Evolutionary conservation across 1,139 yeast genomes (phyloP), one percentile per base, ranked within the genome.

Genomic region (Yamadazyma blattariae): DNA sequence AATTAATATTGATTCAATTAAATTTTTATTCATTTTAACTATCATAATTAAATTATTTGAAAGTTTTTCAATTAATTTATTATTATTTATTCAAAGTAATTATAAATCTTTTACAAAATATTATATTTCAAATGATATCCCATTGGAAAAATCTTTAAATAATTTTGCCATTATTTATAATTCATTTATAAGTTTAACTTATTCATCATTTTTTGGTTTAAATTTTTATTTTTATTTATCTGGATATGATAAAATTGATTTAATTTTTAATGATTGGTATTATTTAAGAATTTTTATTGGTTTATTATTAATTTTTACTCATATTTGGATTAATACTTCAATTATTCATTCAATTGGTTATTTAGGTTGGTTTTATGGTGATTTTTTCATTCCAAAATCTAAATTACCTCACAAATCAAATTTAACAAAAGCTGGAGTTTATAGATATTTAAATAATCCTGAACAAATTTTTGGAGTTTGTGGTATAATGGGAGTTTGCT

Each of bases 351-450:
- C 87, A 44, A 78, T 86, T 46, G 94, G 94, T 4, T 85, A 83
- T 44, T 85, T 82, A 57, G 95, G 95, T 12, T 86, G 95, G 95
- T 86, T 85, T 52, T 86, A 83, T 54, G 95, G 96, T 39, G 96
- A 86, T 56, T 86, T 86, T 59, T 86, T 86, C 57, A 68, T 84
- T 46, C 82, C 86, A 24, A 64, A 57, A 35, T 59, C 65, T 10
- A 50, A 52, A 18, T 48, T 52, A 32, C 52, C 56, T 15, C 67
- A 60, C 33, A 55, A 61, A 37, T 66, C 77, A 22, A 70, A 75
- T 30, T 67, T 87, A 46, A 81, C 92, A 1, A 83, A 83, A 46
- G 86, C 88, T 22, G 96, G 96, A 36, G 87, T 86, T 34, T 87
- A 86, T 56, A 76, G 95, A 48, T 86, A 85, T 56, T 69, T 86